A percentile compares a stretch with the other conserved stretches of the same genome.
Evolutionary conservation across 106 monocot species (phyloP).

Genomic region (Dendrobium huoshanense): DNA sequence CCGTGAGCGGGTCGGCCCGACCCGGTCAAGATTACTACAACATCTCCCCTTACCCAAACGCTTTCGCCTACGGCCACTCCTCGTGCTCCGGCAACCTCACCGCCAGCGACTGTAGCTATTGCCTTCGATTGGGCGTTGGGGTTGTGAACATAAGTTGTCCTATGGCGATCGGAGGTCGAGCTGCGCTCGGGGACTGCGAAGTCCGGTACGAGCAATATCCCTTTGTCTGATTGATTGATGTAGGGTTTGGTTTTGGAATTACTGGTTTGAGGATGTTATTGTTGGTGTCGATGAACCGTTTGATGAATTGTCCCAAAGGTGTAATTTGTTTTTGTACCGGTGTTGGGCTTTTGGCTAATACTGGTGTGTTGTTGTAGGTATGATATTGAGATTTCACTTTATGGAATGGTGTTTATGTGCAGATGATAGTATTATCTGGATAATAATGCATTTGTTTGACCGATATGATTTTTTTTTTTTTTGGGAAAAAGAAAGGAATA

Average conservation of each 20-base stretch:
- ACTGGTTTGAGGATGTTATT: too few relatives aligned
- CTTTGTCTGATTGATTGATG: background rate
- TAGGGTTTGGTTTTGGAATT: background rate
- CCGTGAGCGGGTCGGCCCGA: background rate
- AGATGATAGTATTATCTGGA: too few relatives aligned
- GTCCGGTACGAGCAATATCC: conserved; percentile 8
- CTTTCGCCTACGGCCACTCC: conserved; percentile 16
- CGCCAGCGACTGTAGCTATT: conserved; percentile 10
- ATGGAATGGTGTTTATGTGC: too few relatives aligned
- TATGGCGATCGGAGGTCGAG: conserved; percentile 8
- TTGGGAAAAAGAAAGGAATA: too few relatives aligned
- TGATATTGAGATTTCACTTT: too few relatives aligned
- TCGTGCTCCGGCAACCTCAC: conserved; percentile 5
- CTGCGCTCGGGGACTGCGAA: background rate
- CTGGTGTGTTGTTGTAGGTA: too few relatives aligned
- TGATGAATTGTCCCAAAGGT: too few relatives aligned
- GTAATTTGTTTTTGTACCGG: too few relatives aligned
- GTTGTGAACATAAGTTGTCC: background rate
- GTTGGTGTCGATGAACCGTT: too few relatives aligned
- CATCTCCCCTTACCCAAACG: conserved; percentile 22
- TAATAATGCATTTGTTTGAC: too few relatives aligned
- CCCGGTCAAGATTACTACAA: conserved; percentile 13
- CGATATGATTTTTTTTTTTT: too few relatives aligned
- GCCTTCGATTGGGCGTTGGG: conserved; percentile 5
- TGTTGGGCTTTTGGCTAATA: too few relatives aligned